Evolutionary conservation across 139 green algal species (phyloP).

Genomic region (Closterium sp.): DNA sequence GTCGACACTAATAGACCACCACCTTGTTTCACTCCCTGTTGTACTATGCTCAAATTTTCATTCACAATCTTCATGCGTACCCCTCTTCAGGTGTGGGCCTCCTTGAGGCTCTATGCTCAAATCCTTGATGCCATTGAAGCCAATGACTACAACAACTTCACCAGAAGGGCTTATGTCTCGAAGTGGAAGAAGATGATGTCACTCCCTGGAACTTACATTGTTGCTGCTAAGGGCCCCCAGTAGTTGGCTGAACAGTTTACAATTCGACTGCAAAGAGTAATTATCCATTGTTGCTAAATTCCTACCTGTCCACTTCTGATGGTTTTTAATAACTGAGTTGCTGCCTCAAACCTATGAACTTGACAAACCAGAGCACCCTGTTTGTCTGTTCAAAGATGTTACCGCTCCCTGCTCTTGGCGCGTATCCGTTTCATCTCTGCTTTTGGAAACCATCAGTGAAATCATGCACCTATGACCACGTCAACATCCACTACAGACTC

Average conservation of each 20-base stretch:
- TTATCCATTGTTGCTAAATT: too few species aligned
- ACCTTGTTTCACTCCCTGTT: neutral
- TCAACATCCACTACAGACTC: neutral
- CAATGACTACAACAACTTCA: constrained; percentile 99
- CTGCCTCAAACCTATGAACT: too few species aligned
- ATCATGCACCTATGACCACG: neutral
- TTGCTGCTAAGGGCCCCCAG: constrained; percentile 13
- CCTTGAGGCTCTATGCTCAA: constrained; percentile 91
- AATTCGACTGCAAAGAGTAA: neutral
- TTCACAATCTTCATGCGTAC: neutral
- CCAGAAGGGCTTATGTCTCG: constrained; percentile 87
- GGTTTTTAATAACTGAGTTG: too few species aligned
- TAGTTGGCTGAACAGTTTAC: constrained; percentile 23
- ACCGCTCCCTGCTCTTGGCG: neutral
- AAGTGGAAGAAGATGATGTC: constrained; percentile 71
- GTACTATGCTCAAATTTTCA: neutral
- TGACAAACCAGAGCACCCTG: too few species aligned
- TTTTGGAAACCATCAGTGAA: too few species aligned
- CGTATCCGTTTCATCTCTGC: too few species aligned
- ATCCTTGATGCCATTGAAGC: constrained; percentile 95
- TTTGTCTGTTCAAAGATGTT: too few species aligned
- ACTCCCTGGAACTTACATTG: constrained; percentile 45
- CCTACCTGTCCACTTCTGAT: too few species aligned
- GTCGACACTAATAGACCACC: neutral
- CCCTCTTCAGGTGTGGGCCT: constrained; percentile 78